These are phyloP conservation scores for Kernera saxatilis DNA, from an alignment of 345 rosid genomes.

Conservation along the genomic window DNA sequence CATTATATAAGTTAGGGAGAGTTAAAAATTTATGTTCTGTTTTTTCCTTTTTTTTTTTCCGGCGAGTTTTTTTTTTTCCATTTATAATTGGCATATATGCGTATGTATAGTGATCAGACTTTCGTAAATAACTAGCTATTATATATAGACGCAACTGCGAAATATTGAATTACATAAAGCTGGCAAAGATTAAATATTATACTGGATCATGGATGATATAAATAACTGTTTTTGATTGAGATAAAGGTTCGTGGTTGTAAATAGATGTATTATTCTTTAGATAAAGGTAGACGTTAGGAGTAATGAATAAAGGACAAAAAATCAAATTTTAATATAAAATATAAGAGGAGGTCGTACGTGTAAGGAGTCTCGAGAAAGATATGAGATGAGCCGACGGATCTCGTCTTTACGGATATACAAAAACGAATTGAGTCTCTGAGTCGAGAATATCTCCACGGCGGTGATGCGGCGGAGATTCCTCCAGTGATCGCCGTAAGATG, in stretches of 20 bases:
- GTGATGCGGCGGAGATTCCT: constrained; percentile 50
- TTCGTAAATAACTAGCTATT: not conserved
- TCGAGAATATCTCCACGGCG: constrained; percentile 38
- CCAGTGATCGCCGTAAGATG: constrained; percentile 55
- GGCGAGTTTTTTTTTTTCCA: not conserved
- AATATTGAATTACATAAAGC: no score
- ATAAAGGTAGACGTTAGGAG: not conserved
- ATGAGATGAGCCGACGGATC: constrained; percentile 23
- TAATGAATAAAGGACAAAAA: not conserved
- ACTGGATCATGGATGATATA: not conserved
- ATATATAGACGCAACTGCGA: not conserved
- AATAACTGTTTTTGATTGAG: not conserved
- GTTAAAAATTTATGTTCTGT: not conserved
- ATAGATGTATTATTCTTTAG: not conserved
- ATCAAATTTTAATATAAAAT: not conserved
- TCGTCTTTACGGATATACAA: constrained; percentile 33
- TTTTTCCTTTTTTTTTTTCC: not conserved
- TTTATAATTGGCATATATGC: not conserved
- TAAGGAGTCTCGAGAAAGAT: constrained; percentile 7
- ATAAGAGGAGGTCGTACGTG: constrained; percentile 3
- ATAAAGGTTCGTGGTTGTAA: not conserved
- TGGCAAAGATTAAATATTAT: not conserved
- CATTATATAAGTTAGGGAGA: not conserved
- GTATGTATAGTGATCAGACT: not conserved
- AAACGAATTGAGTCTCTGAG: constrained; percentile 30